A percentile compares a stretch with the other conserved stretches of the same genome.
Conservation (phyloP, 768 basidiomycete species). For the Russula lepida region DNA sequence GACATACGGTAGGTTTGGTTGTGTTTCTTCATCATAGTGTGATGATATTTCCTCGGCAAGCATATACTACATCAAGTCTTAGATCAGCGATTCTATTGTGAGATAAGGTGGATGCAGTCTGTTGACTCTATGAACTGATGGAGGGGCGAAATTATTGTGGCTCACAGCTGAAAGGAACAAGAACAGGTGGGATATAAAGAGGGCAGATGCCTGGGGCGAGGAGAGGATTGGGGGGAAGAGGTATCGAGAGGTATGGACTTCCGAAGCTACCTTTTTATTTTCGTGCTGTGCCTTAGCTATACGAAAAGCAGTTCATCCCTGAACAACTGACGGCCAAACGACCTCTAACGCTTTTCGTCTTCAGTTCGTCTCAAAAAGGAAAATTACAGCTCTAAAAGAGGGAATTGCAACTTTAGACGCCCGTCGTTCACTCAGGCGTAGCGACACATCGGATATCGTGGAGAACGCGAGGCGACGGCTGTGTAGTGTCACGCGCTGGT, state of each 20-base stretch:
- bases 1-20: neutral
- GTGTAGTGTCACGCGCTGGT: neutral
- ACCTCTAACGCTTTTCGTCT: neutral
- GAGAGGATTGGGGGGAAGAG: neutral
- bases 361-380: neutral
- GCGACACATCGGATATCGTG: neutral
- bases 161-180: neutral
- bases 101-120: neutral
- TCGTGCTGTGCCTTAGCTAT: neutral
- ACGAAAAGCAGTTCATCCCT: conserved; percentile 1
- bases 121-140: neutral
- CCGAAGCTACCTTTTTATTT: conserved; percentile 1
- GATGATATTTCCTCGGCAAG: neutral
- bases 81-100: neutral
- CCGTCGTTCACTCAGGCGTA: neutral
- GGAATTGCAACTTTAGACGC: neutral
- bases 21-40: neutral
- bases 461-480: conserved; percentile 5
- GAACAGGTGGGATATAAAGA: neutral
- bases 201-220: neutral
- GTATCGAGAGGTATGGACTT: neutral
- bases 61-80: neutral
- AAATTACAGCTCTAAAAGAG: neutral
- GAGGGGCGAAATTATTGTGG: neutral
- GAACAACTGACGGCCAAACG: neutral